Evolutionary conservation across 2,329 filamentous ascomycete species (phyloP).

Genomic region (Cordyceps pruinosa): DNA sequence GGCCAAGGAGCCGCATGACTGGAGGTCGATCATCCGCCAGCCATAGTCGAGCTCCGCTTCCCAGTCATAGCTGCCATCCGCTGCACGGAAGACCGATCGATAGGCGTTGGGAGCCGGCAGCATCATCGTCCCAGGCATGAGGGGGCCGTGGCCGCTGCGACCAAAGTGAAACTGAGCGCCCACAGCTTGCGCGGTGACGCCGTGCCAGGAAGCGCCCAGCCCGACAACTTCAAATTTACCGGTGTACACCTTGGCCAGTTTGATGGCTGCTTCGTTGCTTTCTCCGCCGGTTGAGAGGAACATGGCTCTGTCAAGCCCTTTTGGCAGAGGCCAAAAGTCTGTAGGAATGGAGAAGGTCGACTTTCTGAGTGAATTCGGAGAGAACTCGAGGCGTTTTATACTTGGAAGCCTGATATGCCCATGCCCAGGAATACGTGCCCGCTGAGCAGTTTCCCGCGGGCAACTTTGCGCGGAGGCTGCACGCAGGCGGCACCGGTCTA

Average conservation of each 20-base stretch:
- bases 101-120: constrained; percentile 55
- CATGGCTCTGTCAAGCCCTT: constrained; percentile 45
- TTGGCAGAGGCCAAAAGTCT: constrained; percentile 23
- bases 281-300: constrained; percentile 53
- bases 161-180: constrained; percentile 51
- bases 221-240: constrained; percentile 60
- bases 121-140: constrained; percentile 50
- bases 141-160: constrained; percentile 38
- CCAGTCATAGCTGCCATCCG: constrained; percentile 56
- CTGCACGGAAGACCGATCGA: constrained; percentile 51
- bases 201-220: constrained; percentile 53
- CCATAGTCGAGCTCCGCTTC: constrained; percentile 53
- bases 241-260: constrained; percentile 57
- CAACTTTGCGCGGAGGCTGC: constrained; percentile 8
- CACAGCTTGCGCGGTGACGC: constrained; percentile 49
- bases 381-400: background rate
- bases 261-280: constrained; percentile 55
- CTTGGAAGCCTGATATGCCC: background rate
- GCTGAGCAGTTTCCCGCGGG: constrained; percentile 12
- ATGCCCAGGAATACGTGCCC: background rate
- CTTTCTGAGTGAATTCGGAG: background rate
- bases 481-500: background rate
- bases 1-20: constrained; percentile 54
- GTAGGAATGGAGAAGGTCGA: background rate
- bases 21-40: constrained; percentile 53